Evolutionary conservation across 768 basidiomycete species (phyloP).

Genomic region (Boletus subparvulus): DNA sequence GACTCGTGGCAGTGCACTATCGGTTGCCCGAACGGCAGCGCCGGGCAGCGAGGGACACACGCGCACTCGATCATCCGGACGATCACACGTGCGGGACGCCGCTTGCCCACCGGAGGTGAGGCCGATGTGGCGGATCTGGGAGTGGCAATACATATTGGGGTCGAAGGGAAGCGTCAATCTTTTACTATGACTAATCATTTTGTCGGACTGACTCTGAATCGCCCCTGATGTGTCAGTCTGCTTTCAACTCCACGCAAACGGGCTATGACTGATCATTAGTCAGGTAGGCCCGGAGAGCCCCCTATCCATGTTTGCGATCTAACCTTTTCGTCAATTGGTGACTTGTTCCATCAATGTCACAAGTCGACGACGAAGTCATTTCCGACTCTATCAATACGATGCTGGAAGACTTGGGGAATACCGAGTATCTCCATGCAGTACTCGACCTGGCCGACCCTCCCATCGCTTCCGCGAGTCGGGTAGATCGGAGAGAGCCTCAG

Average conservation of each 20-base stretch:
- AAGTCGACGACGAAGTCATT: not conserved
- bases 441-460: conserved; percentile 8
- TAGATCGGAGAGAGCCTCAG: not conserved
- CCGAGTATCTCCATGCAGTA: conserved; percentile 13
- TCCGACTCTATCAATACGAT: conserved; percentile 1
- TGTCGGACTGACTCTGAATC: not conserved
- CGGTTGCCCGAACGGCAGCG: not conserved
- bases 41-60: no score
- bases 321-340: not conserved
- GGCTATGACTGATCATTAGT: conserved; percentile 12
- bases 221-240: not conserved
- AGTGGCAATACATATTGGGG: no score
- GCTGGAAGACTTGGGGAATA: conserved; percentile 9
- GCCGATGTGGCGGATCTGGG: no score
- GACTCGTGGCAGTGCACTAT: not conserved
- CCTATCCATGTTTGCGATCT: conserved; percentile 8
- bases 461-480: not conserved
- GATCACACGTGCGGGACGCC: no score
- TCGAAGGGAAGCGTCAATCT: not conserved
- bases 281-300: conserved; percentile 4
- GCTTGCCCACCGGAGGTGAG: no score
- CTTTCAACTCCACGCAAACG: not conserved
- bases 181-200: conserved; percentile 8
- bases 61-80: no score
- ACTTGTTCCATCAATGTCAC: conserved; percentile 10